Evolutionary conservation across 352 stramenopile species (phyloP), one percentile per base, ranked within the genome.

Genomic region (Globisporangium orthogonon): DNA sequence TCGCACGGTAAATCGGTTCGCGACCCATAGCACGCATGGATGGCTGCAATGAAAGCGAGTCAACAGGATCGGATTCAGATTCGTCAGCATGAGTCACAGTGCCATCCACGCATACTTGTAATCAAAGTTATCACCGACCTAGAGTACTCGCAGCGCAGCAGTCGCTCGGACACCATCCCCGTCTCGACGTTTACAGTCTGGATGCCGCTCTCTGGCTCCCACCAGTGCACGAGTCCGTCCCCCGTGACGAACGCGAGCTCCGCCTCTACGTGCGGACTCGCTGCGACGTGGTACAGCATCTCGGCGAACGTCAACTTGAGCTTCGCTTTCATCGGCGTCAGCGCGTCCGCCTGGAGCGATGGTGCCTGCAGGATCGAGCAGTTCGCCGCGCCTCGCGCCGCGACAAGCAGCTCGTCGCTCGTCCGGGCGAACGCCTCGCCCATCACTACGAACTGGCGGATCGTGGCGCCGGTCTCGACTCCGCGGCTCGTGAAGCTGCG

Each of bases 61-160:
- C 44, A 1, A 60, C 31, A 39, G 4, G n/a, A 11, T 58, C 39
- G 47, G 45, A 40, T 7, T 23, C 37, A 17, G 11, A 28, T 23
- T 46, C 5, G 37, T 50, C 17, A 64, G 23, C 5, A 11, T 15
- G 23, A 15, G 15, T 51, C 9, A 10, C 14, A n/a, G 14, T 17
- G 10, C 9, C 35, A 14, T 17, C 10, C 28, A 43, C 37, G 11
- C 11, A 15, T 18, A 23, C 30, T 4, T 14, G 30, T 11, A 17
- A 39, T 3, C 33, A 40, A 33, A 23, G 23, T 31, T 3, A 50
- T 11, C 3, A 35, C 61, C 10, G 65, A 92, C 82, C 79, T 89
- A 10, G 78, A 76, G 53, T 91, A 93, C 58, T 90, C 83, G 50
- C 80, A 89, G 15, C 70, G 83, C 17, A 73, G 13, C n/a, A 86